These are phyloP conservation scores for Akanthomyces dipterigenus DNA, from an alignment of 2,329 filamentous ascomycete species.

Conservation along the genomic window DNA sequence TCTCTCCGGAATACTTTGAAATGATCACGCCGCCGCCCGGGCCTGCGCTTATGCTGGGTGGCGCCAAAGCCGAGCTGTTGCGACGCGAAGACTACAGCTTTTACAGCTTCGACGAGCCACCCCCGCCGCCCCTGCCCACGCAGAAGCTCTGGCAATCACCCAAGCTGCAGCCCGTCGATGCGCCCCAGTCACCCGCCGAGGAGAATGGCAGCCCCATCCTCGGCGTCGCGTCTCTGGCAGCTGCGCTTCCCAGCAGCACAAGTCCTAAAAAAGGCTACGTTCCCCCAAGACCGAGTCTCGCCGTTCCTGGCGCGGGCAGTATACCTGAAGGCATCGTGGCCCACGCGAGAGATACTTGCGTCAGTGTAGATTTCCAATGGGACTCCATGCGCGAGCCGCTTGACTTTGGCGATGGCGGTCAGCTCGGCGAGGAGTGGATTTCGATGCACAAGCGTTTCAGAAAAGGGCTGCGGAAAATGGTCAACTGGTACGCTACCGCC, in stretches of 20 bases:
- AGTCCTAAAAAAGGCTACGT: constrained; percentile 50
- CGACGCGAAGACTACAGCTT: constrained; percentile 62
- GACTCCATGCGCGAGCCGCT: constrained; percentile 77
- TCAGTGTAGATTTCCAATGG: constrained; percentile 90
- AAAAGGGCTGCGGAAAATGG: constrained; percentile 66
- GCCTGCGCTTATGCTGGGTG: constrained; percentile 79
- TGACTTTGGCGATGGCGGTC: constrained; percentile 81
- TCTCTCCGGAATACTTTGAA: constrained; percentile 89
- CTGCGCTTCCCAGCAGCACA: constrained; percentile 26
- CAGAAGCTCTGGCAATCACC: constrained; percentile 5
- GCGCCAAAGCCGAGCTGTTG: constrained; percentile 81
- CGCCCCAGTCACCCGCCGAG: constrained; percentile 16
- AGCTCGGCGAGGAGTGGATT: constrained; percentile 90
- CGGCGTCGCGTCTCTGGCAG: constrained; percentile 25
- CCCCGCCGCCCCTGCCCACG: constrained; percentile 17
- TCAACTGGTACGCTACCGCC: constrained; percentile 71
- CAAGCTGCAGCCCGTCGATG: constrained; percentile 11
- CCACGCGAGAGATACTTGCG: constrained; percentile 81
- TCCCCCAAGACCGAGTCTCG: constrained; percentile 74
- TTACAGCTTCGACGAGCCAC: constrained; percentile 25
- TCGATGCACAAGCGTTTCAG: constrained; percentile 90
- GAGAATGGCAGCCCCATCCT: constrained; percentile 21
- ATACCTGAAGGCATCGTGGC: constrained; percentile 86
- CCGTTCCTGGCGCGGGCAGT: constrained; percentile 68
- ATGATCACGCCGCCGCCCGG: constrained; percentile 82